Percentiles rank a stretch among this genome's conserved stretches.
Conservation (phyloP, 306 rosid genomes). For the Glycine tomentella region DNA sequence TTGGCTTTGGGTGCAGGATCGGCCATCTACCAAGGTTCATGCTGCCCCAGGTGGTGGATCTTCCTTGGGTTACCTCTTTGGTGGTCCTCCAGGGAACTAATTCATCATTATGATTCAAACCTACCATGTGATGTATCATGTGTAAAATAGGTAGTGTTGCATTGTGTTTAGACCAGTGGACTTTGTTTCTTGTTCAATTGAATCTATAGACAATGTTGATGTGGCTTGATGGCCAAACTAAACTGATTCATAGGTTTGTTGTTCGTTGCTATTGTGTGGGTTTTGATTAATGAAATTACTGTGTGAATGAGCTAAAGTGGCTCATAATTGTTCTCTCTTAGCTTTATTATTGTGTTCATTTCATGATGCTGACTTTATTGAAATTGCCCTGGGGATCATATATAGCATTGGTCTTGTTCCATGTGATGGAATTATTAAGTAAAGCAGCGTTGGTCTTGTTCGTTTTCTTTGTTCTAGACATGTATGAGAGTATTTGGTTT, state of each 20-base stretch:
- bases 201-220: constrained; percentile 45
- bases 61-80: constrained; percentile 78
- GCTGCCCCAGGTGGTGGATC: constrained; percentile 89
- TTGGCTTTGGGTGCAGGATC: constrained; percentile 65
- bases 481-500: too few relatives aligned
- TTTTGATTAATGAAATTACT: constrained; percentile 35
- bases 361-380: neutral
- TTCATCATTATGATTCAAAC: constrained; percentile 29
- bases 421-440: neutral
- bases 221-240: constrained; percentile 42
- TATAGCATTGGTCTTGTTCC: neutral
- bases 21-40: constrained; percentile 86
- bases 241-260: constrained; percentile 34
- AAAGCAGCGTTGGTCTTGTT: neutral
- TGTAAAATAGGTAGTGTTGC: constrained; percentile 38
- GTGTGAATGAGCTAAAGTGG: constrained; percentile 21
- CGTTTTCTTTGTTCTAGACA: neutral
- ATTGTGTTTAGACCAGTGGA: constrained; percentile 37
- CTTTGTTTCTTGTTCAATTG: constrained; percentile 44
- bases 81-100: constrained; percentile 63
- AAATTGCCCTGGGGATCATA: neutral
- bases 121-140: constrained; percentile 36
- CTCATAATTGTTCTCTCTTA: constrained; percentile 21
- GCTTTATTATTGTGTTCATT: constrained; percentile 25
- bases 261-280: constrained; percentile 43